phyloP scores from a whole-genome alignment of 192 early-diverging fungal genomes.

The Mortierella alpina region DNA sequence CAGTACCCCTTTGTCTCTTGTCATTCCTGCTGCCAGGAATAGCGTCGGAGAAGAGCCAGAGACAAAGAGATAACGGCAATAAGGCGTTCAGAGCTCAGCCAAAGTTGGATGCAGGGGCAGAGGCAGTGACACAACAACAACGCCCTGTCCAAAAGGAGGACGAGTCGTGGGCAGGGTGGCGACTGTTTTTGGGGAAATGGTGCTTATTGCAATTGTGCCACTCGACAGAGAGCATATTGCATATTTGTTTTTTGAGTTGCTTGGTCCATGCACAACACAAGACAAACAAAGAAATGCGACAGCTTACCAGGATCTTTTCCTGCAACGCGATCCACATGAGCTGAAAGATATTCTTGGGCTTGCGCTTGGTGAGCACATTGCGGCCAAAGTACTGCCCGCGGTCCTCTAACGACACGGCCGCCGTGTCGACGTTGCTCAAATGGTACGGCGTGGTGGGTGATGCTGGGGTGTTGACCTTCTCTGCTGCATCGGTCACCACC shows the following conservation, averaged over 20 bases:
- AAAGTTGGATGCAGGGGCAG: too few relatives aligned
- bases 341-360: constrained; percentile 75
- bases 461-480: background rate
- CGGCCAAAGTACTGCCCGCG: constrained; percentile 71
- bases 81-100: too few relatives aligned
- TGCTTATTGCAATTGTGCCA: too few relatives aligned
- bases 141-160: too few relatives aligned
- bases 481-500: background rate
- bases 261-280: background rate
- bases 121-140: too few relatives aligned
- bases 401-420: constrained; percentile 54
- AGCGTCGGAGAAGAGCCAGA: too few relatives aligned
- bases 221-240: background rate
- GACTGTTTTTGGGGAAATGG: too few relatives aligned
- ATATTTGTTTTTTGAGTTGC: background rate
- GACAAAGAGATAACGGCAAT: too few relatives aligned
- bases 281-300: background rate
- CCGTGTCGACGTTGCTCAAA: constrained; percentile 6
- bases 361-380: constrained; percentile 77
- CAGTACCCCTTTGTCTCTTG: background rate
- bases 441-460: background rate
- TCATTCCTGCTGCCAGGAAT: too few relatives aligned
- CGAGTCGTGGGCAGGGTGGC: too few relatives aligned
- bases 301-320: constrained; percentile 78
- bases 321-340: constrained; percentile 87